Evolutionary conservation across 495 filamentous ascomycete genomes (phyloP), one percentile per base, ranked within the genome.

Genomic region (Recurvomyces mirabilis): DNA sequence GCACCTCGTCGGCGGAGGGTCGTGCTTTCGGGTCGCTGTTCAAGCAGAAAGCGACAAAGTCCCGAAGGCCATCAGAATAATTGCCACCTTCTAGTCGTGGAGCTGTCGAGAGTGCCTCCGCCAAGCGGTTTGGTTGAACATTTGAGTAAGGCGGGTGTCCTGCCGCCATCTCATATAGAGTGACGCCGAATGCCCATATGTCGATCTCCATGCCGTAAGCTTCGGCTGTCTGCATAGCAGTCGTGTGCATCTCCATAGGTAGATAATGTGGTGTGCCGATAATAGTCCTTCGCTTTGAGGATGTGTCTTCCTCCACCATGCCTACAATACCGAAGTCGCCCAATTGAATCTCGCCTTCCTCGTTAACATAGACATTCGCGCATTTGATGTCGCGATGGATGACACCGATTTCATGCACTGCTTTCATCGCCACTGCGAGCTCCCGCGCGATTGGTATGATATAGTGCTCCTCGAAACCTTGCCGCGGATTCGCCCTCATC

Each of bases 371-470:
- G 28, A 98, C 77, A 54, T 98, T 98, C 23, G 84, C 88, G 57
- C 87, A 82, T 69, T 98, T 98, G 55, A 98, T 79, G 67, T 98
- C 91, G 53, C 91, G 77, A 64, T 98, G 91, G 47, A 98, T 88
- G 56, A 98, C 88, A 12, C 84, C 87, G 35, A 85, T 82, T 44
- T 87, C 78, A 58, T 98, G 89, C 31, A 95, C 81, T 58, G 81
- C 89, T 49, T 78, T 79, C 25, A 95, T 69, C 5, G 83, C 89
- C 49, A 85, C 73, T 17, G 86, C 79, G 5, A 93, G 77, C 58
- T 98, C 89, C 25, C 89, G 75, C 24, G 93, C 71, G 47, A 96
- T 89, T 9, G 86, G 78, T 14, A 86, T 84, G 47, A 95, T 88
- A 69, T 76, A 96, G 54, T 81, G 84, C 57, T 96, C 93, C 45